Base-by-base conservation (phyloP, 2,329 filamentous ascomycete species). In the Phyllosticta citriasiana region DNA sequence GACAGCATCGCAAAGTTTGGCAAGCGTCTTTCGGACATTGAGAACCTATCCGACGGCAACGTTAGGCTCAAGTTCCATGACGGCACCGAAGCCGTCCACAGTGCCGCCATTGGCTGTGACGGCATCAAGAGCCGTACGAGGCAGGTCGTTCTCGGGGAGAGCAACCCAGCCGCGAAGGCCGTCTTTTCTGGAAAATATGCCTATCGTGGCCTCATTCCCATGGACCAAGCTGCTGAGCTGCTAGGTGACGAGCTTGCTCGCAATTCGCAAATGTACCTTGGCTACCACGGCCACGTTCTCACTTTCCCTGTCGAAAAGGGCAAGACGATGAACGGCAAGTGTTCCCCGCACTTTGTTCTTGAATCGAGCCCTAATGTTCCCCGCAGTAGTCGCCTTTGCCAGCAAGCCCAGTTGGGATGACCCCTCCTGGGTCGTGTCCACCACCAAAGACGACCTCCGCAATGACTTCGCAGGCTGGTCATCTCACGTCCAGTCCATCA, bases 171-270 rank as follows among this genome's bases (percentile, higher is more conserved):
- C 2, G 72, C 77, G 0, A 68, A 76, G 26, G 75, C 84, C 0
- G 69, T 73, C 1, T 88, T 84, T 67, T 79, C 79, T 0, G 75
- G 80, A 33, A 84, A 85, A 64, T 83, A 82, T 70, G 85, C 82
- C 35, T 88, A 85, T 70, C 78, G 86, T 6, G 81, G 81, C 0
- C 70, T 88, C 2, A 76, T 87, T 1, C 82, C 84, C 0, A 87
- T 88, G 78, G 73, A 77, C 0, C 69, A 78, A 16, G 84, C 82
- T 0, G 69, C 74, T 0, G 68, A 73, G 10, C 75, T 77, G 2
- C 65, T 87, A 2, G 81, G 82, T 2, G 69, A 77, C 8, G 72
- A 82, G 50, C 72, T 79, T 47, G 78, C 81, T 0, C 66, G 69
- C 25, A 82, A 80, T 14, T 71, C 76, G 16, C 79, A 81, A 68